Evolutionary conservation across 148 eudicot species (phyloP).

Genomic region (Vaccinium vitisidaea): DNA sequence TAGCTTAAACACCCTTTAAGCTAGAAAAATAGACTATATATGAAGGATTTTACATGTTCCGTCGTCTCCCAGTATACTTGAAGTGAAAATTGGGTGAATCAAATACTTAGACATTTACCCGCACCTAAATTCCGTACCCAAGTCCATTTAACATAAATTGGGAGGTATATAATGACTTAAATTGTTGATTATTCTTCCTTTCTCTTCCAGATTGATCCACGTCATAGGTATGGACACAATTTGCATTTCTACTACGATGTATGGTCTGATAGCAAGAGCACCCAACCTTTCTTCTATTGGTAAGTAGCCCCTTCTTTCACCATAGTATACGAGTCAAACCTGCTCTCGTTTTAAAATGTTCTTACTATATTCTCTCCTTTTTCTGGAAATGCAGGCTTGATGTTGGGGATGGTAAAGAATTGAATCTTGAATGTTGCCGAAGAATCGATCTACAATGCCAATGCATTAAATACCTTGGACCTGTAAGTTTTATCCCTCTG

Average conservation of each 20-base stretch:
- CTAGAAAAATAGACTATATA: not conserved
- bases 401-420: constrained; percentile 36
- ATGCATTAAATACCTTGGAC: constrained; percentile 37
- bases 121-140: not conserved
- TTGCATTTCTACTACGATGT: constrained; percentile 36
- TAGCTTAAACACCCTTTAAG: not conserved
- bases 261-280: constrained; percentile 28
- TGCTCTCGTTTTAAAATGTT: not conserved
- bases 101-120: not conserved
- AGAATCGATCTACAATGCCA: constrained; percentile 21
- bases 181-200: not conserved
- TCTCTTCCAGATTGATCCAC: constrained; percentile 31
- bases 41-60: not conserved
- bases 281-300: constrained; percentile 39
- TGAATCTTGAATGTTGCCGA: constrained; percentile 26
- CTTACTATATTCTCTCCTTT: not conserved
- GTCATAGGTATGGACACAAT: constrained; percentile 36
- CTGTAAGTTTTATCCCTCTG: constrained; percentile 22
- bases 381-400: constrained; percentile 29
- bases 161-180: not conserved
- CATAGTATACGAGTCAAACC: not conserved
- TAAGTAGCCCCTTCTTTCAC: constrained; percentile 9
- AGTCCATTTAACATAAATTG: not conserved
- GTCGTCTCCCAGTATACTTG: not conserved
- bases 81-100: not conserved